Evolutionary conservation across 2,329 filamentous ascomycete genomes (phyloP), one percentile per base, ranked within the genome.

Genomic region (Neonectria faginata): DNA sequence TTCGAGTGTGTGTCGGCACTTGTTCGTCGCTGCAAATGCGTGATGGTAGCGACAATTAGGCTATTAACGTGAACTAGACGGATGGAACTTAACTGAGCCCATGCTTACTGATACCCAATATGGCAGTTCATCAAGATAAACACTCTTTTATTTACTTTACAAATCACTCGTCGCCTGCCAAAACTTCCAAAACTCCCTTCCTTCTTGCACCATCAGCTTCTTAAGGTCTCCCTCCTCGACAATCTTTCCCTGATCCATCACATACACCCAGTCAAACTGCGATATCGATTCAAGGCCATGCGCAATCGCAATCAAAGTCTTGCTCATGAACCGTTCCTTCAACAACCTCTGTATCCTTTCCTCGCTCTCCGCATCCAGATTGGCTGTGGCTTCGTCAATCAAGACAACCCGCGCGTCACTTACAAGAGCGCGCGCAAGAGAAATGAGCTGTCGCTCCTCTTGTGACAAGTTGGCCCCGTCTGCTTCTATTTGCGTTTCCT

Each of bases 351-450:
- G 91, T 63, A 93, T 91, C 78, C 89, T 89, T 66, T 87, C 84
- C 66, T 93, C 91, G 0, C 90, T 92, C 69, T 92, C 90, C 72
- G 91, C 89, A 70, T 93, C 91, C 3, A 92, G 88, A 0, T 84
- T 87, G 1, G 86, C 88, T 0, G 91, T 93, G 1, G 91, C 91
- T 75, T 93, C 91, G 76, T 93, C 91, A 72, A 90, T 92, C 18
- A 93, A 85, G 66, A 93, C 91, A 71, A 93, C 92, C 63, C 88
- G 88, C 0, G 86, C 88, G 20, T 86, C 83, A 41, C 89, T 85
- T 1, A 93, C 89, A 5, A 93, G 82, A 0, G 91, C 91, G 1
- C 91, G 85, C 0, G 90, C 90, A 0, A 93, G 80, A 1, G 91
- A 90, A 84, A 92, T 90, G 27, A 93, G 81, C 74, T 92, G 91